Evolutionary conservation across 768 basidiomycete genomes (phyloP), one percentile per base, ranked within the genome.

Genomic region (Sarcomyxa edulis): DNA sequence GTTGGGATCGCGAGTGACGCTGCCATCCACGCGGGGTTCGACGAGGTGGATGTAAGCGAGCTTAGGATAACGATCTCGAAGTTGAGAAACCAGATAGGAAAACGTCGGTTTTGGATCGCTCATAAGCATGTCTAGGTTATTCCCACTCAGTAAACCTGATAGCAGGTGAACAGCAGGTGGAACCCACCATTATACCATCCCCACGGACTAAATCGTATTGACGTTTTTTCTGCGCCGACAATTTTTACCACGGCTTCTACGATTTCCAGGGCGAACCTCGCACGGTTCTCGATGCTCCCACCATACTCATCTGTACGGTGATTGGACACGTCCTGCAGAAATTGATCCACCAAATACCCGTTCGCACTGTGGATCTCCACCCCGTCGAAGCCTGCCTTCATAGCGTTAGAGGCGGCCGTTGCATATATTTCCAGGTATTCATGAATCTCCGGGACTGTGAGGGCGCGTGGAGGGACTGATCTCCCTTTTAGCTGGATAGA

Each of bases 331-430:
- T 46, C 52, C 37, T 73, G 64, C n/a, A 71, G 39, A 52, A 76
- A 76, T 48, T 76, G 71, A 40, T 77, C 68, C 5, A 70, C 9
- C 15, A 71, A 41, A 45, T 61, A 68, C 1, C 64, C 61, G 32
- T 58, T 53, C 3, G 60, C 57, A 28, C 46, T 40, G 26, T 52
- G 54, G 20, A 58, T 32, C 43, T 58, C 54, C 3, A 58, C 62
- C 10, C 77, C 80, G 43, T 80, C 78, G 40, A 80, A 80, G 4
- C 74, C 74, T 23, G 77, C 74, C 29, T 37, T 48, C 22, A 74
- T 51, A n/a, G 72, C 68, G 40, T 67, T 66, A 16, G 54, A 52
- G 5, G 77, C 71, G 1, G 70, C 74, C 9, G 59, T 58, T 11
- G 58, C 65, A 47, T 66, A 75, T n/a, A 60, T 48, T 15, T 46